These are phyloP conservation scores for Suhomyces vadensis DNA, from an alignment of 805 yeast species.

Conservation along the genomic window DNA sequence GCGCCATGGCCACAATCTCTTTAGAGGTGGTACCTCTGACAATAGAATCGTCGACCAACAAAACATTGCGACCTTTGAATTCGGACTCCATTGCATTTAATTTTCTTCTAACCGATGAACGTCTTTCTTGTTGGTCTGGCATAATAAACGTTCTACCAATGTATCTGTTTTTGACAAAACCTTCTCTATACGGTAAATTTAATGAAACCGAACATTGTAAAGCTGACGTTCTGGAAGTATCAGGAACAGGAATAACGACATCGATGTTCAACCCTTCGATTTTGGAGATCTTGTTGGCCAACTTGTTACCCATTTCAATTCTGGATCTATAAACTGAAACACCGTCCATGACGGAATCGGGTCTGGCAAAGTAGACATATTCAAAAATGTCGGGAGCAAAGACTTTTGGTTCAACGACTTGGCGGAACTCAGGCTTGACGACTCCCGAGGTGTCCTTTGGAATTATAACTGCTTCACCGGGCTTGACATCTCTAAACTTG, in stretches of 20 bases:
- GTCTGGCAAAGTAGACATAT: constrained; percentile 97
- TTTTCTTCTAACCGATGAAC: constrained; percentile 90
- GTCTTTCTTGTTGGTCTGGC: constrained; percentile 96
- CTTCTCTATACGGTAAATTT: constrained; percentile 88
- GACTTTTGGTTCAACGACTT: constrained; percentile 72
- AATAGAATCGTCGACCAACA: constrained; percentile 94
- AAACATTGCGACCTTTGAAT: constrained; percentile 78
- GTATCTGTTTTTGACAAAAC: constrained; percentile 93
- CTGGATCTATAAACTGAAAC: constrained; percentile 92
- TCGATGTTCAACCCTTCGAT: constrained; percentile 62
- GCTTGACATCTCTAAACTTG: constrained; percentile 76
- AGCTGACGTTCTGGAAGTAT: constrained; percentile 95
- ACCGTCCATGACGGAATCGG: constrained; percentile 96
- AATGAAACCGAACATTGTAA: constrained; percentile 84
- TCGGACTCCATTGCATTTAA: constrained; percentile 95
- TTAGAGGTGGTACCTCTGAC: constrained; percentile 97
- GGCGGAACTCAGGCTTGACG: constrained; percentile 75
- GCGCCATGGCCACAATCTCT: constrained; percentile 97
- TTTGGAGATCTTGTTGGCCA: constrained; percentile 69
- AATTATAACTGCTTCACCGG: constrained; percentile 96
- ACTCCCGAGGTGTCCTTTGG: constrained; percentile 58
- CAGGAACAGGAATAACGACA: constrained; percentile 97
- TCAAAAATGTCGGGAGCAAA: constrained; percentile 97
- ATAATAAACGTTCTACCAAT: constrained; percentile 97
- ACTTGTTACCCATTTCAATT: constrained; percentile 87